Evolutionary conservation across 371 early-diverging fungal species (phyloP), one percentile per base, ranked within the genome.

Genomic region (Encephalitozoon romaleae): DNA sequence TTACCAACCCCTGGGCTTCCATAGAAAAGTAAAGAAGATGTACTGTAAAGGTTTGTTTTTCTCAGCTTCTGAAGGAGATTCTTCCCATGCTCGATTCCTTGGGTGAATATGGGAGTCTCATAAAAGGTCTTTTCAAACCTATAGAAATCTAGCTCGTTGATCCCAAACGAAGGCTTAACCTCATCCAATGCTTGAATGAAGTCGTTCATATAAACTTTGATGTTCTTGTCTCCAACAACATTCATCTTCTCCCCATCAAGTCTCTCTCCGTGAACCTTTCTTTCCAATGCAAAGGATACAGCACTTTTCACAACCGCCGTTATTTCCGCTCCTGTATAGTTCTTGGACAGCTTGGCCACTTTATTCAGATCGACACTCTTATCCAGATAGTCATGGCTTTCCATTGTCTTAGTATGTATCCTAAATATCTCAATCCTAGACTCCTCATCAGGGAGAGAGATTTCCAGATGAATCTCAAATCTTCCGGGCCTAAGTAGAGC

Each of bases 261-360:
- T n/a, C 65, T 51, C 70, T 81, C 69, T 9, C 63, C 51, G 84
- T 94, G 92, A 81, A 95, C 90, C 81, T 97, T 94, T 66, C 99
- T 89, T 84, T 93, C 95, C 83, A 99, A 92, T 0, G 99, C 94
- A 87, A 92, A 99, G 0, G 97, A 95, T n/a, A 92, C 90, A 3
- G 99, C 99, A 59, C 93, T 92, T 80, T 94, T 94, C 12, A 97
- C 92, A 12, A 99, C 87, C 83, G 97, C 94, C 11, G 92, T 89
- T 73, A 99, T 94, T 84, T 99, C 99, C 43, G 99, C 99, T 83
- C 99, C 99, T 76, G 93, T 94, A 84, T 92, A 99, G 87, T 99
- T 99, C 86, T 93, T 94, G n/a, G 96, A 92, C 72, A 93, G 78
- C 0, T 87, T 86, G 0, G 96, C 94, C 67, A 98, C 84, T 83